Percentiles rank a stretch among this genome's conserved stretches.
phyloP scores from a whole-genome alignment of 2,329 filamentous ascomycete species.

The Colletotrichum sp. region DNA sequence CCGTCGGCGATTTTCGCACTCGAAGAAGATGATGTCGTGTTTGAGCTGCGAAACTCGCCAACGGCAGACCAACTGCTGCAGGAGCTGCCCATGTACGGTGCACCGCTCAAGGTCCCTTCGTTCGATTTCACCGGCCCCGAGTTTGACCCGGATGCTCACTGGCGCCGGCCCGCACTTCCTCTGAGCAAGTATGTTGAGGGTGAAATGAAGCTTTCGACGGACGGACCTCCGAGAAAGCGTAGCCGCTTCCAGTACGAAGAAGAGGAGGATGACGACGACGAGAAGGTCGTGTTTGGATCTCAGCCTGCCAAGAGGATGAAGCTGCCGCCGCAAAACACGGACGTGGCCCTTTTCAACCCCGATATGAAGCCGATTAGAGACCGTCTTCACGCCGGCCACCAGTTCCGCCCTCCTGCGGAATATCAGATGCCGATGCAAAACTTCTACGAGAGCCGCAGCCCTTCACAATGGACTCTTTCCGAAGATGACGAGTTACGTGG shows the following conservation, averaged over 20 bases:
- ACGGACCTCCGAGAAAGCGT: conserved; percentile 73
- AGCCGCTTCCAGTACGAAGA: conserved; percentile 84
- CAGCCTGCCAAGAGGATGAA: conserved; percentile 36
- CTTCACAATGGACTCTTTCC: conserved; percentile 88
- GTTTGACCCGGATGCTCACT: conserved; percentile 70
- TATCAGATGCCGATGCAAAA: conserved; percentile 86
- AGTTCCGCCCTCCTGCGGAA: conserved; percentile 92
- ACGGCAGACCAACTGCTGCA: conserved; percentile 78
- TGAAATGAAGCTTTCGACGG: conserved; percentile 73
- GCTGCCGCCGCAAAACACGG: conserved; percentile 71
- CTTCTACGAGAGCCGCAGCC: conserved; percentile 86
- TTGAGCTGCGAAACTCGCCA: conserved; percentile 76
- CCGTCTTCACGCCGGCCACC: conserved; percentile 86
- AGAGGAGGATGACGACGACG: conserved; percentile 67
- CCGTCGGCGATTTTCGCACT: conserved; percentile 85
- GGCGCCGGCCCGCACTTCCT: conserved; percentile 79
- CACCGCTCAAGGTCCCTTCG: conserved; percentile 63
- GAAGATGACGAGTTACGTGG: conserved; percentile 90
- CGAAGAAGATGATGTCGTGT: conserved; percentile 82
- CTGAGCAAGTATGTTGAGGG: conserved; percentile 88
- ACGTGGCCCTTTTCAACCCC: conserved; percentile 87
- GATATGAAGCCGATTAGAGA: conserved; percentile 91
- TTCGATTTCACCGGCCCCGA: conserved; percentile 63
- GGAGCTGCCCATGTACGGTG: conserved; percentile 81
- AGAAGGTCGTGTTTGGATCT: conserved; percentile 41